phyloP scores from a whole-genome alignment of 2,329 filamentous ascomycete genomes.

The Colletotrichum higginsianum region DNA sequence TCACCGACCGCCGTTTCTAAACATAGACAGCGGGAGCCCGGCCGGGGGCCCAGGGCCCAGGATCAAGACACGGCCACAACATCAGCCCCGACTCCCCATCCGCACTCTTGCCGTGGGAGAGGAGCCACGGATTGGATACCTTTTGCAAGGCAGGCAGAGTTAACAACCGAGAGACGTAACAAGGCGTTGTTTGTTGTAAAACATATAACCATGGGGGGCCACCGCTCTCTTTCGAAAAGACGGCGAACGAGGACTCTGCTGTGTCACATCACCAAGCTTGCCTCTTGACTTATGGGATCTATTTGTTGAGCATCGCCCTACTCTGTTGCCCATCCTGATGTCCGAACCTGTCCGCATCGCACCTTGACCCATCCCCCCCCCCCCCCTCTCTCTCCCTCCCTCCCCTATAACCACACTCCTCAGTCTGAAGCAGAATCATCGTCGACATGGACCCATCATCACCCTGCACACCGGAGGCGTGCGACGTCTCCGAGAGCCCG shows the following conservation, averaged over 20 bases:
- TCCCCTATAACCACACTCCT: background rate
- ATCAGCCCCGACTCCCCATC: background rate
- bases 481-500: slow-evolving; percentile 43
- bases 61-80: slow-evolving; percentile 10
- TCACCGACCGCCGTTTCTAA: slow-evolving; percentile 11
- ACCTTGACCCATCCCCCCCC: background rate
- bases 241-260: background rate
- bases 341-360: background rate
- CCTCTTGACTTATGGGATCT: too few species aligned
- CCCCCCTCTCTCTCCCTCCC: background rate
- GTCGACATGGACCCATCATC: slow-evolving; percentile 17
- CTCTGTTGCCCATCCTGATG: background rate
- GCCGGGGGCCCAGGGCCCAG: background rate
- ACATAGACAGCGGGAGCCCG: background rate
- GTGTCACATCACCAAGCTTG: background rate
- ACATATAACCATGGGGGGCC: slow-evolving; percentile 12
- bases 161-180: background rate
- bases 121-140: too few species aligned
- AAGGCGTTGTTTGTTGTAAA: background rate
- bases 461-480: slow-evolving; percentile 44
- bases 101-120: too few species aligned
- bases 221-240: background rate
- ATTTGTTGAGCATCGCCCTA: background rate
- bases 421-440: background rate
- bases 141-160: too few species aligned